Conservation (phyloP, 2,329 filamentous ascomycete genomes). For the Calonectria montana region DNA sequence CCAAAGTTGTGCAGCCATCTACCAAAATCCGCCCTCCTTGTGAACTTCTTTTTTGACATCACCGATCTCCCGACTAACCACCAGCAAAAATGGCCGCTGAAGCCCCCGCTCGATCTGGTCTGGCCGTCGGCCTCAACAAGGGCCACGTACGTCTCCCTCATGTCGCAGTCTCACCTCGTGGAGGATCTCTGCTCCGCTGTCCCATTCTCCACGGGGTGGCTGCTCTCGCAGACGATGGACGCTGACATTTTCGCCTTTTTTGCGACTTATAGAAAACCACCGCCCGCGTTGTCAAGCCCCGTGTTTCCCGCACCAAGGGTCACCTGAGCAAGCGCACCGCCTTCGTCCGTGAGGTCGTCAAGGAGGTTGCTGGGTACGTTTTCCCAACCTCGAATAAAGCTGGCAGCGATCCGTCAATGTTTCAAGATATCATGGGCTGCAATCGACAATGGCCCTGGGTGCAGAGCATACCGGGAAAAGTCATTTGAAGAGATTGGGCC, state of each 20-base stretch:
- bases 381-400: background rate
- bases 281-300: slow-evolving; percentile 79
- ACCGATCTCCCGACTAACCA: slow-evolving; percentile 47
- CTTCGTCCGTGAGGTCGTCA: slow-evolving; percentile 97
- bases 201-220: slow-evolving; percentile 40
- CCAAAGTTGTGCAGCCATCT: slow-evolving; percentile 29
- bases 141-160: slow-evolving; percentile 67
- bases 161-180: slow-evolving; percentile 76
- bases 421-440: background rate
- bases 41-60: slow-evolving; percentile 40
- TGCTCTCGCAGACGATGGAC: slow-evolving; percentile 70
- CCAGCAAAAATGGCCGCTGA: slow-evolving; percentile 68
- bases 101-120: slow-evolving; percentile 66
- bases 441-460: background rate
- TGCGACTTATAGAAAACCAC: slow-evolving; percentile 79
- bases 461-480: background rate
- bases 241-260: slow-evolving; percentile 58
- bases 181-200: slow-evolving; percentile 72
- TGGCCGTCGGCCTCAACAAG: slow-evolving; percentile 72
- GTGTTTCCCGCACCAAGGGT: slow-evolving; percentile 90
- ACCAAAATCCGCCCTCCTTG: slow-evolving; percentile 33
- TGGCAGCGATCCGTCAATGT: background rate
- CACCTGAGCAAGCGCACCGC: slow-evolving; percentile 96
- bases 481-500: background rate
- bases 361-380: slow-evolving; percentile 93